Evolutionary conservation across 2,329 filamentous ascomycete genomes (phyloP).

Genomic region (Escovopsis sp.): DNA sequence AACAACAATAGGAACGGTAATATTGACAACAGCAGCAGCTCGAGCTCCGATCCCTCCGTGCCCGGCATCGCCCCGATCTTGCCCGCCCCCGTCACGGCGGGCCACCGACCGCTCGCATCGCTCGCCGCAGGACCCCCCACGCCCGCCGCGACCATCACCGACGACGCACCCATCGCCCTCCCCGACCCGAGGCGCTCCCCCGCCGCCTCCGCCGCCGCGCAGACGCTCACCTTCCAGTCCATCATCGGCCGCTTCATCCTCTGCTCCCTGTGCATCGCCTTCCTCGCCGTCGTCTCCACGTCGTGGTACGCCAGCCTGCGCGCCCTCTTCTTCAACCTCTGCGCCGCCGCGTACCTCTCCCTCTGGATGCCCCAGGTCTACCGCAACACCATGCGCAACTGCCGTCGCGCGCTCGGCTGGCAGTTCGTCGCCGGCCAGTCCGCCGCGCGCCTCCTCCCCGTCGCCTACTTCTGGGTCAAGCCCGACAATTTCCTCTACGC

Average conservation of each 20-base stretch:
- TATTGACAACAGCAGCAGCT: too few species aligned
- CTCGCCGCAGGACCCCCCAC: slow-evolving; percentile 3
- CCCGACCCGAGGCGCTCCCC: slow-evolving; percentile 4
- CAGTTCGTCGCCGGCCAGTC: slow-evolving; percentile 80
- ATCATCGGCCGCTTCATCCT: slow-evolving; percentile 44
- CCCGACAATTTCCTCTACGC: slow-evolving; percentile 71
- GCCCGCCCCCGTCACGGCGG: slow-evolving; percentile 26
- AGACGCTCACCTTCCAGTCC: slow-evolving; percentile 32
- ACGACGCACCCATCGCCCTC: too few species aligned
- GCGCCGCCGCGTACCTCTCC: slow-evolving; percentile 67
- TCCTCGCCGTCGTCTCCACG: slow-evolving; percentile 43
- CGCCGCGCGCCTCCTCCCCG: slow-evolving; percentile 58
- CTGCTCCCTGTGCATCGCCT: slow-evolving; percentile 37
- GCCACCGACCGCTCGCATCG: slow-evolving; percentile 8
- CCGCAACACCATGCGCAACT: slow-evolving; percentile 81
- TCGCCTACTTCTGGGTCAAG: slow-evolving; percentile 73
- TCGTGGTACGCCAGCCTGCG: slow-evolving; percentile 45
- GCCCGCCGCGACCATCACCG: too few species aligned
- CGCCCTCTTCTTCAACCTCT: slow-evolving; percentile 42
- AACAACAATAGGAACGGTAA: neutral
- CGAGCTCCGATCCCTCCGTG: slow-evolving; percentile 11
- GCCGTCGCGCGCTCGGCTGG: slow-evolving; percentile 81
- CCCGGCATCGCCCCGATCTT: slow-evolving; percentile 18
- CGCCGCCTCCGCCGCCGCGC: slow-evolving; percentile 11
- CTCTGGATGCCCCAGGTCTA: slow-evolving; percentile 88